Evolutionary conservation across 305 asterid genomes (phyloP).

Genomic region (Plantago rigida): DNA sequence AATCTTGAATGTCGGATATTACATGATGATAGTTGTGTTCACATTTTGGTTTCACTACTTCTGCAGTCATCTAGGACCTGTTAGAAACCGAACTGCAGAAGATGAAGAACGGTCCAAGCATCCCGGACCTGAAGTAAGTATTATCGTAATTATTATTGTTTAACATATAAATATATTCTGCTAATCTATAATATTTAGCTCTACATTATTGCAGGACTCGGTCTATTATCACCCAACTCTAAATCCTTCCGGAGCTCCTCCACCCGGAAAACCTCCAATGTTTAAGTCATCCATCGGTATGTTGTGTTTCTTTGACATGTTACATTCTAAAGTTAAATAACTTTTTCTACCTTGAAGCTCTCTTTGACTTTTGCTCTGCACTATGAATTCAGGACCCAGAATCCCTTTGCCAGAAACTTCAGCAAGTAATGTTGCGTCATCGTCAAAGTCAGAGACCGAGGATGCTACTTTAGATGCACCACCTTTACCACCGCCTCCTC

Average conservation of each 20-base stretch:
- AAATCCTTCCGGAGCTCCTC: conserved; percentile 99
- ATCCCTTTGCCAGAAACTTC: conserved; percentile 69
- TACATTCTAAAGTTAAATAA: background rate
- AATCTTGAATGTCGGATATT: conserved; percentile 7
- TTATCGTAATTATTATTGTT: conserved; percentile 21
- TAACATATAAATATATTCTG: conserved; percentile 16
- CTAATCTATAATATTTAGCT: conserved; percentile 29
- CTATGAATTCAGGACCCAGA: conserved; percentile 65
- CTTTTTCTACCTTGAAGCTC: conserved; percentile 2
- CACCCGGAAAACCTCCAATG: conserved; percentile 99
- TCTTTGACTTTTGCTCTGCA: conserved; percentile 16
- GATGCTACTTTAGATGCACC: conserved; percentile 43
- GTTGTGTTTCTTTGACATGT: conserved; percentile 17
- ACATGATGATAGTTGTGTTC: conserved; percentile 20
- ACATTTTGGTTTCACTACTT: conserved; percentile 24
- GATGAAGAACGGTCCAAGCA: conserved; percentile 84
- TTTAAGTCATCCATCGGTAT: conserved; percentile 84
- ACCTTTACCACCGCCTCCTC: conserved; percentile 73
- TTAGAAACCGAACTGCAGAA: conserved; percentile 69
- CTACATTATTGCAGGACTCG: conserved; percentile 64
- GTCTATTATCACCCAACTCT: conserved; percentile 96
- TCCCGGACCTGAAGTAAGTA: conserved; percentile 75
- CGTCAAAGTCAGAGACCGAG: conserved; percentile 50
- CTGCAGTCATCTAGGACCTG: conserved; percentile 94
- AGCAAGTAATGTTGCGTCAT: conserved; percentile 65